These are phyloP conservation scores for Bremia lactucae DNA, from an alignment of 352 stramenopile genomes.

Conservation along the genomic window DNA sequence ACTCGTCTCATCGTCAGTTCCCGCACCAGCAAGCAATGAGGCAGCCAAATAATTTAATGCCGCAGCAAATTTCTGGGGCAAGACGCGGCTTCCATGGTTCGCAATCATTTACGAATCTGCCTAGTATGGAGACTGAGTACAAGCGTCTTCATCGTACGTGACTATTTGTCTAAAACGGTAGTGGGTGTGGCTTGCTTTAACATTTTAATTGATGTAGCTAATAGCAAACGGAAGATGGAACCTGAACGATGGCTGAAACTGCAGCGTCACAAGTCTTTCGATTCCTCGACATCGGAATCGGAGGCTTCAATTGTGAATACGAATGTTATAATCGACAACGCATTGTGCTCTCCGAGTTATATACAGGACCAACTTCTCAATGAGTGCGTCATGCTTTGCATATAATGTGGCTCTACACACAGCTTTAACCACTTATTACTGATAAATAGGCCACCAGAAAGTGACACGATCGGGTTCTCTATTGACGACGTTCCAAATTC, in stretches of 20 bases:
- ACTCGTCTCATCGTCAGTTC: constrained; percentile 33
- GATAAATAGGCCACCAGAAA: constrained; percentile 23
- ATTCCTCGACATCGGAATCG: constrained; percentile 42
- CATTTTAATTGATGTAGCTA: constrained; percentile 12
- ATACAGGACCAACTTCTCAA: constrained; percentile 34
- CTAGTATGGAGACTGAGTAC: constrained; percentile 63
- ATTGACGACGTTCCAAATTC: constrained; percentile 66
- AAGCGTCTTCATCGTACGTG: constrained; percentile 28
- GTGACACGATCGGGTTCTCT: constrained; percentile 57
- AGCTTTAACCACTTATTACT: neutral
- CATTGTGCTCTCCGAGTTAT: constrained; percentile 20
- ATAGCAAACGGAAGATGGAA: constrained; percentile 58
- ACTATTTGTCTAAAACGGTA: neutral
- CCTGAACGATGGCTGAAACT: constrained; percentile 57
- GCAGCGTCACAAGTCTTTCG: constrained; percentile 45
- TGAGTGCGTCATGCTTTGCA: constrained; percentile 28
- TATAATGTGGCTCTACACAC: neutral
- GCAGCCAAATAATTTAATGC: constrained; percentile 27
- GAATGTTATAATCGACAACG: constrained; percentile 10
- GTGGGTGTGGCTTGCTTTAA: neutral
- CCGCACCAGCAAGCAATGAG: constrained; percentile 34
- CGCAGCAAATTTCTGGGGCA: constrained; percentile 18
- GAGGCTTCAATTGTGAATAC: constrained; percentile 13
- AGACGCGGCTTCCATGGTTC: constrained; percentile 46
- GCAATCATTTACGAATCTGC: constrained; percentile 59